Conservation (phyloP, 2,329 filamentous ascomycete genomes). For the Aspergillus fructus region DNA sequence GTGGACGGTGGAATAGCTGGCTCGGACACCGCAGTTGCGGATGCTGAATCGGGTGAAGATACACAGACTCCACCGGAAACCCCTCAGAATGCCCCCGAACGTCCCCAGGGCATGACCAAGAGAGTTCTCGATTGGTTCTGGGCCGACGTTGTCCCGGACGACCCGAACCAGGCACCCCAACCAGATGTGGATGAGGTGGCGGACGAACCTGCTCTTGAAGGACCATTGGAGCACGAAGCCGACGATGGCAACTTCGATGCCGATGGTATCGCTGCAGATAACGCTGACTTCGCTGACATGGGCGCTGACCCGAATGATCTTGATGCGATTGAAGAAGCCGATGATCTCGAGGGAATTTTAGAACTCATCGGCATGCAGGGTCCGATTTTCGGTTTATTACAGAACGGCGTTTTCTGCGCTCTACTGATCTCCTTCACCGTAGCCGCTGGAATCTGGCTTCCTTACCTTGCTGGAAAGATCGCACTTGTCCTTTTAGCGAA, state of each 20-base stretch:
- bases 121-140: slow-evolving; percentile 46
- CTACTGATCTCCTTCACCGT: slow-evolving; percentile 87
- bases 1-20: not conserved
- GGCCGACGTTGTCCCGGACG: slow-evolving; percentile 37
- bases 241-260: slow-evolving; percentile 42
- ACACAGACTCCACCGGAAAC: not conserved
- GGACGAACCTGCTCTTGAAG: slow-evolving; percentile 59
- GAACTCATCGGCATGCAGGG: slow-evolving; percentile 97
- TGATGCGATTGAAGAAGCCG: slow-evolving; percentile 66
- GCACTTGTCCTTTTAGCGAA: slow-evolving; percentile 77
- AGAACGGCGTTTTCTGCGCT: slow-evolving; percentile 92
- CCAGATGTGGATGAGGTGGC: slow-evolving; percentile 59
- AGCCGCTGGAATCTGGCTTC: slow-evolving; percentile 80
- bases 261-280: slow-evolving; percentile 30
- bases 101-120: slow-evolving; percentile 24
- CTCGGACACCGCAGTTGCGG: not conserved
- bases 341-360: slow-evolving; percentile 94
- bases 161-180: slow-evolving; percentile 39
- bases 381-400: slow-evolving; percentile 81
- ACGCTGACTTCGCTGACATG: slow-evolving; percentile 49
- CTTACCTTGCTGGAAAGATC: slow-evolving; percentile 87
- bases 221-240: slow-evolving; percentile 57
- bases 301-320: slow-evolving; percentile 64
- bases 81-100: slow-evolving; percentile 14
- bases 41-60: slow-evolving; percentile 3